Evolutionary conservation across 2,329 filamentous ascomycete genomes (phyloP), one percentile per base, ranked within the genome.

Genomic region (Fusarium sterilihyphosum): DNA sequence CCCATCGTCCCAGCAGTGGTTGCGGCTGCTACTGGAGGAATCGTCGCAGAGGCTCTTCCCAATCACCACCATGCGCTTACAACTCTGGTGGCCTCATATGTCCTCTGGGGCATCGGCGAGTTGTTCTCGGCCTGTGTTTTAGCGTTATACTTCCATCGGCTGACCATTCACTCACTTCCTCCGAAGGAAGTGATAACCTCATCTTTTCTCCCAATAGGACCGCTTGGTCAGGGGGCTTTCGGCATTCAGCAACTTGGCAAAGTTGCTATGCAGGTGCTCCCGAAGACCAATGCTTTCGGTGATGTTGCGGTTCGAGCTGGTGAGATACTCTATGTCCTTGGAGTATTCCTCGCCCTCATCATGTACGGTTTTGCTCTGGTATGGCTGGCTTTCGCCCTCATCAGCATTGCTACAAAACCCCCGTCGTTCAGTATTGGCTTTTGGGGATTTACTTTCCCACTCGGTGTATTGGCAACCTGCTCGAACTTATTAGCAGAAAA

Each of bases 1-100:
- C 91, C 92, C 11, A 92, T 93, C 26, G 90, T 92, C 2, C 88
- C 91, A 0, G 87, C 90, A 5, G 88, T 93, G 41, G 91, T 94
- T 59, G 90, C 90, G 4, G 86, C 92, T 0, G 90, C 89, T 3
- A 87, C 89, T 0, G 92, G 92, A 8, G 89, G 88, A n/a, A 84
- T 92, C 61, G 85, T 93, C 2, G 90, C 92, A 11, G 85, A 86
- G n/a, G 84, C 88, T 20, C 85, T 94, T 2, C 86, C 87, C 3
- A 83, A 91, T 71, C 81, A 82, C 2, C 80, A 85, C 24, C 86
- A 90, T 73, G 89, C 89, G 8, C 80, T 92, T 26, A 87, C 86
- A 43, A 94, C 92, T 0, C 77, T 94, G 29, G 82, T 93, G n/a
- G 85, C 85, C 22, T 91, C 87, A 7, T 94, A 93, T 78, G 83